Evolutionary conservation across 148 eudicot species (phyloP).

Genomic region (Rhododendron williamsianum): DNA sequence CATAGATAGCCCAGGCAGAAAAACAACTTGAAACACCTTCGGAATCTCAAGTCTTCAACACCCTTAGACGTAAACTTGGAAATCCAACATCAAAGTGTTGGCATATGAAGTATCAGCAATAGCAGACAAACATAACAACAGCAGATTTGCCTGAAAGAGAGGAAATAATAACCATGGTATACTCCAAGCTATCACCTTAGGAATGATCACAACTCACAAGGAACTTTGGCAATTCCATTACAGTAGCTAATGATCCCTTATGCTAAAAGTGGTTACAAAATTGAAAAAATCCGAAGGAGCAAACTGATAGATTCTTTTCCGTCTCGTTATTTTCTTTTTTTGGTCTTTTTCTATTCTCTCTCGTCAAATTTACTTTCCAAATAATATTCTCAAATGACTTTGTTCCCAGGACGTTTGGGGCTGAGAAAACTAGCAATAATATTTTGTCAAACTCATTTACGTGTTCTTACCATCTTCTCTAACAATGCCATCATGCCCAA

Average conservation of each 20-base stretch:
- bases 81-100: too few species aligned
- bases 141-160: too few species aligned
- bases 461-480: conserved; percentile 82
- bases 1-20: too few species aligned
- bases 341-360: background rate
- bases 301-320: background rate
- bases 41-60: too few species aligned
- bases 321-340: background rate
- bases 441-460: background rate
- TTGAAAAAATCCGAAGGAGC: background rate
- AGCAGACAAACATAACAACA: too few species aligned
- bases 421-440: background rate
- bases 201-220: background rate
- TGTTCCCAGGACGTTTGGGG: background rate
- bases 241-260: background rate
- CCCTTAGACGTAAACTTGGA: too few species aligned
- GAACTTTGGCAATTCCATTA: background rate
- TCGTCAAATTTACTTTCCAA: background rate
- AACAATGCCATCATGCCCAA: conserved; percentile 96
- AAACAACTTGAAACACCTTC: too few species aligned
- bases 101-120: too few species aligned
- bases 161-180: too few species aligned
- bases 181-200: background rate
- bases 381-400: background rate
- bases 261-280: background rate